These are phyloP conservation scores for Elsinoe perseae DNA, from an alignment of 2,329 filamentous ascomycete genomes.

Conservation along the genomic window DNA sequence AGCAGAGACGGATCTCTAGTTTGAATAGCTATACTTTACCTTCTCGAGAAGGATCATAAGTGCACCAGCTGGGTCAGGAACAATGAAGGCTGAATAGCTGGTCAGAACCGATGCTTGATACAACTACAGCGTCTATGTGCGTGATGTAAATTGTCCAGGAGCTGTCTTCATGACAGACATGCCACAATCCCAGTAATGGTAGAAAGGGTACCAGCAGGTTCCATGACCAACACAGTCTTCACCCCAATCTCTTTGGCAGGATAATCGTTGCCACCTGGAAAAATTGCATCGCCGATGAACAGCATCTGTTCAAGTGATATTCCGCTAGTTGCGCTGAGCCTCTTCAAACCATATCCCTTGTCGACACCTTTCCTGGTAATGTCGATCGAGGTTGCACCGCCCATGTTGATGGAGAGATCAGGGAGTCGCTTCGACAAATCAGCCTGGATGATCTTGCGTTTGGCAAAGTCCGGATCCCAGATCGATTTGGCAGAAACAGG, in stretches of 20 bases:
- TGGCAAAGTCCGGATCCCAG: constrained; percentile 37
- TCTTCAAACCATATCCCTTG: constrained; percentile 30
- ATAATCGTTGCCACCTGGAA: constrained; percentile 36
- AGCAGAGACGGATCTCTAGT: not conserved
- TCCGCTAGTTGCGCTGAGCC: constrained; percentile 25
- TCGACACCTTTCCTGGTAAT: constrained; percentile 36
- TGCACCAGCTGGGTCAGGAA: too few species aligned
- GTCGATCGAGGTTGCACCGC: constrained; percentile 36
- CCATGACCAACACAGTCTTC: constrained; percentile 23
- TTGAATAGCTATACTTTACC: too few species aligned
- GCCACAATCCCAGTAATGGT: constrained; percentile 23
- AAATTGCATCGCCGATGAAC: constrained; percentile 38
- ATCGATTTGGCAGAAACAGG: constrained; percentile 32
- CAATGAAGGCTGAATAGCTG: too few species aligned
- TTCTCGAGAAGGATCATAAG: too few species aligned
- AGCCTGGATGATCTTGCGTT: constrained; percentile 34
- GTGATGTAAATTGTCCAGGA: too few species aligned
- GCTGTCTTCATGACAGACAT: constrained; percentile 18
- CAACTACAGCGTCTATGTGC: too few species aligned
- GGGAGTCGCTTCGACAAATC: constrained; percentile 33
- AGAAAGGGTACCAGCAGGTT: constrained; percentile 24
- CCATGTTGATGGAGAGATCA: constrained; percentile 36
- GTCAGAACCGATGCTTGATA: too few species aligned
- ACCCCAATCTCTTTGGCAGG: constrained; percentile 31
- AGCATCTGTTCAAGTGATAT: constrained; percentile 34